Base-by-base conservation (phyloP, 2,329 filamentous ascomycete species). In the Fusarium agapanthi region DNA sequence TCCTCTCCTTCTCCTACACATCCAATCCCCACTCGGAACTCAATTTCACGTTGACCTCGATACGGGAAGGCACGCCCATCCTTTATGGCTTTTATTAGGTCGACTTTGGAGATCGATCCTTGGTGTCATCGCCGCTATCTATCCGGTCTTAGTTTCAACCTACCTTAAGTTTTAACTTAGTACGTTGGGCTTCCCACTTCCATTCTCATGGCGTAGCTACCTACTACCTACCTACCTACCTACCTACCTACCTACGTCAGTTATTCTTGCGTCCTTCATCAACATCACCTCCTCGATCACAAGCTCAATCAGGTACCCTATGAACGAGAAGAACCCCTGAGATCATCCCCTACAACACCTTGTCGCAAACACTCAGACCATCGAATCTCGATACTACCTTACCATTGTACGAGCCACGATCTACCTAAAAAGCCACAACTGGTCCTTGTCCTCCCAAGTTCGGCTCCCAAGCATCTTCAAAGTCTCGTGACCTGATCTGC, bases 401-500 rank as follows among this genome's bases (percentile, higher is more conserved):
- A 56, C 37, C 40, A 50, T 62, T 62, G 60, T 67, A 38, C 57
- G 61, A 62, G 61, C 60, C 60, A 70, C 65, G 26, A 40, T 43
- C 59, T 43, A 40, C 37, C 55, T 35, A 34, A 45, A 70, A 67
- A 74, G 68, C 38, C 60, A 67, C 58, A 64, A 40, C 71, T 48
- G 50, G 54, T 65, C 58, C 71, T 74, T 73, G 71, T 71, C 62
- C 71, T 68, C 51, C 67, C 65, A 47, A 65, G 22, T 50, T 58
- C 56, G 59, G 47, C 56, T 38, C 56, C 58, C 55, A 74, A 28
- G 55, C 55, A 57, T 65, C 37, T 44, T 51, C 58, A 44, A 45
- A 67, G 61, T 74, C 72, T 70, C 72, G 72, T 74, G 72, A 72
- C 72, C 47, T 61, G 53, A 67, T 65, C 48, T 65, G 50, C 48